Evolutionary conservation across 352 stramenopile genomes (phyloP).

Genomic region (Phytophthora sansomeana): DNA sequence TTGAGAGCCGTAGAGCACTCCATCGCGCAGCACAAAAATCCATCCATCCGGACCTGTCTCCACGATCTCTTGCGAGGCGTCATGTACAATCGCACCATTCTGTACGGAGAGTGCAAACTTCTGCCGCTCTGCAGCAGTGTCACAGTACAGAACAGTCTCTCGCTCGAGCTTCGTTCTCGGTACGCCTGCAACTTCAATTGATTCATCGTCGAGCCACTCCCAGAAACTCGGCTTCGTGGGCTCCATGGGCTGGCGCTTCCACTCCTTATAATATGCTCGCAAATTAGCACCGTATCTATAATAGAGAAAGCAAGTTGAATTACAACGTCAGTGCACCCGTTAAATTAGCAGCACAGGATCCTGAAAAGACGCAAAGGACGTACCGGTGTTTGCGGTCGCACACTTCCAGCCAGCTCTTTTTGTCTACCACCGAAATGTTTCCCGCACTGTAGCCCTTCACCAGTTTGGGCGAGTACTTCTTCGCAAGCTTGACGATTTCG

Average conservation of each 20-base stretch:
- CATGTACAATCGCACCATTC: constrained; percentile 71
- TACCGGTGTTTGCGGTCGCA: constrained; percentile 89
- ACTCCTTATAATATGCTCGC: constrained; percentile 97
- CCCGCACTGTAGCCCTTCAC: constrained; percentile 90
- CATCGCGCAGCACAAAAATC: constrained; percentile 97
- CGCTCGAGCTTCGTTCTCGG: constrained; percentile 93
- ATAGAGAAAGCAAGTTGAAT: neutral
- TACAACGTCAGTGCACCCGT: neutral
- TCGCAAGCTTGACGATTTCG: constrained; percentile 89
- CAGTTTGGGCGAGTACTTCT: constrained; percentile 90
- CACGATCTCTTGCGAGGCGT: constrained; percentile 78
- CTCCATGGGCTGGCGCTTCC: constrained; percentile 87
- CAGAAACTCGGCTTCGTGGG: constrained; percentile 84
- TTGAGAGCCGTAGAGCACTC: constrained; percentile 93
- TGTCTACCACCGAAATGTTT: constrained; percentile 93
- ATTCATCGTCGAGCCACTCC: constrained; percentile 90
- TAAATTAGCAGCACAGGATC: neutral
- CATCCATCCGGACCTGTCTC: constrained; percentile 94
- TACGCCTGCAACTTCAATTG: constrained; percentile 88
- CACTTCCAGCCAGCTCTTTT: constrained; percentile 91
- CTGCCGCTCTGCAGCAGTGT: constrained; percentile 87
- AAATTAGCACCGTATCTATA: constrained; percentile 96
- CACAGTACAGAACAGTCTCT: constrained; percentile 96
- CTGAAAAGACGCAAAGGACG: constrained; percentile 26
- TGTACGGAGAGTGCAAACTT: constrained; percentile 90